phyloP scores from a whole-genome alignment of 495 filamentous ascomycete genomes.

The Paragyromitra xinjiangensis region DNA sequence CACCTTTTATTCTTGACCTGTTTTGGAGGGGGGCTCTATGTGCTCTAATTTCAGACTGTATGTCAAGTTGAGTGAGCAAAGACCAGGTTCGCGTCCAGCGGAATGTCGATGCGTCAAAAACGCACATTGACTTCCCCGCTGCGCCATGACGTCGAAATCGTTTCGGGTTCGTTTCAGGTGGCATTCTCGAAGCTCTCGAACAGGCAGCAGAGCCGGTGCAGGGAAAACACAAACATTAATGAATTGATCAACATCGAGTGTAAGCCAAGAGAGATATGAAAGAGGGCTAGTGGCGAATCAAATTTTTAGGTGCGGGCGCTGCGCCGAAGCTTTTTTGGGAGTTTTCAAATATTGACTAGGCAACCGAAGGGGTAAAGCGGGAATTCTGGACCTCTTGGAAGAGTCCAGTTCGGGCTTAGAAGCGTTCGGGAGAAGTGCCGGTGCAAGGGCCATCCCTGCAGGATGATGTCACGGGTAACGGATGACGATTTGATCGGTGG shows the following conservation, averaged over 20 bases:
- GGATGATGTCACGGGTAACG: constrained; percentile 50
- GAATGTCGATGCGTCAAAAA: constrained; percentile 40
- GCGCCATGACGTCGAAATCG: constrained; percentile 50
- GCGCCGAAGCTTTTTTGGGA: constrained; percentile 36
- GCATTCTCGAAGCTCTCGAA: constrained; percentile 55
- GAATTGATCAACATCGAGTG: constrained; percentile 28
- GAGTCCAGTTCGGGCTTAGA: constrained; percentile 32
- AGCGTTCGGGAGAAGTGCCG: constrained; percentile 49
- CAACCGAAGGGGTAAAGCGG: constrained; percentile 24
- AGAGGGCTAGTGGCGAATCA: constrained; percentile 25
- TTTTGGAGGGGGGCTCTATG: constrained; percentile 19
- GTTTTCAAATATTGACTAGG: constrained; percentile 2
- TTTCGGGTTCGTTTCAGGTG: constrained; percentile 52
- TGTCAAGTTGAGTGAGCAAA: constrained; percentile 42
- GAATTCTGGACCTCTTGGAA: constrained; percentile 12
- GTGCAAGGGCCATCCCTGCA: constrained; percentile 43
- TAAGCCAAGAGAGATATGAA: constrained; percentile 25
- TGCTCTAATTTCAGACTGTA: constrained; percentile 46
- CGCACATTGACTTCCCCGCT: constrained; percentile 22
- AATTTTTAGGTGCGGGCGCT: constrained; percentile 32
- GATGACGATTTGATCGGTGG: constrained; percentile 54
- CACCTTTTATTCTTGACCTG: not conserved
- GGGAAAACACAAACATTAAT: constrained; percentile 43
- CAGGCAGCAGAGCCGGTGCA: constrained; percentile 50
- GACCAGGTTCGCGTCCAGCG: constrained; percentile 45